Evolutionary conservation across 768 basidiomycete species (phyloP), one percentile per base, ranked within the genome.

Genomic region (Amanita muscaria): DNA sequence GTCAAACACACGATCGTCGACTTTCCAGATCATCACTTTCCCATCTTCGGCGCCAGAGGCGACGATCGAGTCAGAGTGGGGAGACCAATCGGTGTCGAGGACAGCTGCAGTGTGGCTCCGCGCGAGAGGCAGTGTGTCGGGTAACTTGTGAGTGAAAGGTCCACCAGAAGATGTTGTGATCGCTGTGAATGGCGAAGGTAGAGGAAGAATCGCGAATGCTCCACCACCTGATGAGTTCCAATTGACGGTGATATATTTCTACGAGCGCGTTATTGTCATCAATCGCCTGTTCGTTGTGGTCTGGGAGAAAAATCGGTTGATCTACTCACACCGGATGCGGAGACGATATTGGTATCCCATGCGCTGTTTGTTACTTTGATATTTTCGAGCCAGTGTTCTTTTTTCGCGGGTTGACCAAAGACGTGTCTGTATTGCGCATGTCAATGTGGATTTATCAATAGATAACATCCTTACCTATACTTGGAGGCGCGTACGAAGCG

Each of bases 31-130:
- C 66, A 89, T 77, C 52, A 87, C 75, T 56, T 93, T 91, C 33
- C 93, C 91, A 59, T 99, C 96, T 62, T 99, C 94, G 38, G 86
- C 91, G 12, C 77, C 89, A 1, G 90, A 93, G 2, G 87, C 94
- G 53, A 96, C 86, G 55, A 94, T 70, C 5, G 76, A 69, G 64
- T 98, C 94, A 57, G 92, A 83, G 61, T 94, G 90, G 0, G 92
- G 93, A 0, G 87, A 89, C 91, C 92, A 98, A 57, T 87, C 88
- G 0, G 94, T 98, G 64, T 98, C 94, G 29, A 98, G 84, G 23
- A 90, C 86, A 19, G 86, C 69, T 2, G 80, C 85, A 1, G 83
- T 81, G 62, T 88, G 85, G 23, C 83, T 87, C 44, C 94, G 82
- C 14, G 89, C 90, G 44, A 98, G 76, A 1, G 96, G 96, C 31